Evolutionary conservation across 768 basidiomycete species (phyloP), one percentile per base, ranked within the genome.

Genomic region (Tricholoma hemisulphureum): DNA sequence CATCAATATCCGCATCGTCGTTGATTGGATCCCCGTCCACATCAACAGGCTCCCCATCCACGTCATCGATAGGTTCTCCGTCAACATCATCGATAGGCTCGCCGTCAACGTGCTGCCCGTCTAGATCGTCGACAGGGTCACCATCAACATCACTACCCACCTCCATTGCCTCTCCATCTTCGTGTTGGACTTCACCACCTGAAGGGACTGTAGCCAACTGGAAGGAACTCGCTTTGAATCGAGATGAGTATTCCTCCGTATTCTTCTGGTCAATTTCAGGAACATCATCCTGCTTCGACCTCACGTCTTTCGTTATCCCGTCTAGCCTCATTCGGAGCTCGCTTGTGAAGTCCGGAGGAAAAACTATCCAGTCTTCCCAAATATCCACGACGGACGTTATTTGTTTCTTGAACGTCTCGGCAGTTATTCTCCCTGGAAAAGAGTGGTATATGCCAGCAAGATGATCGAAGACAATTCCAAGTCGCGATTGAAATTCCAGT

Each of bases 311-410:
- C 5, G 70, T 52, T 20, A 71, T 69, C 1, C 92, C 92, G 50
- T 95, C 91, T 50, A 98, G 79, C 56, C 94, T 78, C 54, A 72
- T 73, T 23, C 93, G 80, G 14, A 96, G 79, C 64, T 88, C 85
- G 2, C 80, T 67, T 0, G 91, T 95, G 65, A 90, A 91, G 55
- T 95, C 91, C 2, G 89, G 90, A 53, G 92, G 81, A 69, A 98
- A 98, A 29, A 98, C 91, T 57, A 98, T 95, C 95, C 95, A 96
- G 69, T 97, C 89, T 68, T 98, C 97, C 95, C 97, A 98, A 28
- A 98, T 88, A 66, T 98, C 95, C 5, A 98, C 81, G 16, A 98
- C 86, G 7, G 86, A 77, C 5, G 85, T 86, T 58, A 98, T 93
- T 71, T 98, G 93, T 63, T 88, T 89, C 76, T 91, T 95, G 81